Evolutionary conservation across 192 early-diverging fungal species (phyloP).

Genomic region (Linderina pennispora): DNA sequence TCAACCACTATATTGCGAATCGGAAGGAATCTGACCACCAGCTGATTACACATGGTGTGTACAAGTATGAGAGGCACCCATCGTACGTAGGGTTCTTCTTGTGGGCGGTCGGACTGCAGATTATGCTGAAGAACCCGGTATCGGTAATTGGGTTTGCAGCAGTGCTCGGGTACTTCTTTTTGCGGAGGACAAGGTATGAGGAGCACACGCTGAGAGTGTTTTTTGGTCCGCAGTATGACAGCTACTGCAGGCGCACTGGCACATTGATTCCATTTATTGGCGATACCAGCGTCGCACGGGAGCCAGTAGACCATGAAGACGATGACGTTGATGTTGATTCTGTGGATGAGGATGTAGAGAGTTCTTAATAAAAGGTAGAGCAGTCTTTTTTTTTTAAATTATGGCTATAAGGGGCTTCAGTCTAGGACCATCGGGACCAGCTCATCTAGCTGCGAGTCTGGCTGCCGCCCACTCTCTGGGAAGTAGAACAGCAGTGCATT

Average conservation of each 20-base stretch:
- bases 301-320: too few relatives aligned
- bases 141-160: constrained; percentile 59
- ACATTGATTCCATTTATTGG: constrained; percentile 67
- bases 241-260: constrained; percentile 58
- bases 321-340: too few relatives aligned
- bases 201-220: constrained; percentile 67
- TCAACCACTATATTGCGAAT: constrained; percentile 74
- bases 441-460: constrained; percentile 16
- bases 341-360: too few relatives aligned
- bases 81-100: constrained; percentile 94
- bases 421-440: constrained; percentile 3
- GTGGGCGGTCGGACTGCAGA: constrained; percentile 78
- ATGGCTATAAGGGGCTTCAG: too few relatives aligned
- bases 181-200: constrained; percentile 68
- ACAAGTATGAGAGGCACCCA: constrained; percentile 87
- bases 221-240: constrained; percentile 74
- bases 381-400: too few relatives aligned
- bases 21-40: constrained; percentile 63
- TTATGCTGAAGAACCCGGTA: constrained; percentile 75
- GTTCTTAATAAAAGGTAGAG: constrained; percentile 1
- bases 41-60: constrained; percentile 84
- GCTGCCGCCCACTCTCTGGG: constrained; percentile 27
- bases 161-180: constrained; percentile 72
- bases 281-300: too few relatives aligned
- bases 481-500: constrained; percentile 36